phyloP scores from a whole-genome alignment of 2,329 filamentous ascomycete genomes.

The Aspergillus floridensis region DNA sequence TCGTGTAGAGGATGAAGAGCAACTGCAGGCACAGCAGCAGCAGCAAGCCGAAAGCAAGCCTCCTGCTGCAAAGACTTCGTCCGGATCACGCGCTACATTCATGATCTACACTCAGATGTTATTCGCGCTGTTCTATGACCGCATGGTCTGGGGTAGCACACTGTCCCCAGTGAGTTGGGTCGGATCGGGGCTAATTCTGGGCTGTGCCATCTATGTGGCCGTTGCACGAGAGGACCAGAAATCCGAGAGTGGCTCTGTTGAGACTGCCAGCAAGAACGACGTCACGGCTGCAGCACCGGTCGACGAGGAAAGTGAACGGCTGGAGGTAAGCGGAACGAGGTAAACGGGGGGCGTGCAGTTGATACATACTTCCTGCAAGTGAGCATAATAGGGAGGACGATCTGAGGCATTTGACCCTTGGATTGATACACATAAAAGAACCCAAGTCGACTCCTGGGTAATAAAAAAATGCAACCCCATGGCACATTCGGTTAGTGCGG shows the following conservation, averaged over 20 bases:
- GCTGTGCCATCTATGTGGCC: slow-evolving; percentile 63
- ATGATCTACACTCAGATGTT: slow-evolving; percentile 71
- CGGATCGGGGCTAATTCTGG: slow-evolving; percentile 64
- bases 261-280: slow-evolving; percentile 2
- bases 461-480: not conserved
- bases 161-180: slow-evolving; percentile 58
- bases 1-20: not conserved
- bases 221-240: slow-evolving; percentile 46
- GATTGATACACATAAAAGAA: not conserved
- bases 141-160: slow-evolving; percentile 60
- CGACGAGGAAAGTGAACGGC: not conserved
- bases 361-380: slow-evolving; percentile 1
- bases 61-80: slow-evolving; percentile 7
- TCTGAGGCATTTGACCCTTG: slow-evolving; percentile 10
- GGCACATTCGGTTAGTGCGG: not conserved
- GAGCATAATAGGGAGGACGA: slow-evolving; percentile 10
- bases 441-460: not conserved
- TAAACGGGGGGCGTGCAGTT: slow-evolving; percentile 5
- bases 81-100: slow-evolving; percentile 55
- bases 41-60: slow-evolving; percentile 4
- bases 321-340: slow-evolving; percentile 1
- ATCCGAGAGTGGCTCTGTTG: not conserved
- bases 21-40: not conserved
- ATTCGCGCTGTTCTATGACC: slow-evolving; percentile 64
- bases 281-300: slow-evolving; percentile 1